Conservation (phyloP, 768 basidiomycete genomes). For the Mycena venus region DNA sequence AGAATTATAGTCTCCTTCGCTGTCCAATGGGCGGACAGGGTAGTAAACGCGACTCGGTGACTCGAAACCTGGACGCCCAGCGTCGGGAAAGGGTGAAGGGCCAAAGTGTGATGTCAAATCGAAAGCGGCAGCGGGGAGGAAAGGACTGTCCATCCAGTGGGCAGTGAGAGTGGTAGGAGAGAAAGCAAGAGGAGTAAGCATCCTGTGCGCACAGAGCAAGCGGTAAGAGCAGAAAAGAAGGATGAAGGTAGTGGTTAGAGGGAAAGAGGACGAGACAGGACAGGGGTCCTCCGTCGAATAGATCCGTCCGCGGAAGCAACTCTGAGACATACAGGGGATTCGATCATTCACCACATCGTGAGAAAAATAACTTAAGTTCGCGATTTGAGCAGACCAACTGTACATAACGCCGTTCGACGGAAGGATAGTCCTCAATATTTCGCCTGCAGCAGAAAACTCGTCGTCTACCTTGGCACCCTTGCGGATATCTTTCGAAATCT, state of each 20-base stretch:
- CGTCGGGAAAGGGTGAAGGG: background rate
- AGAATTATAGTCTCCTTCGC: background rate
- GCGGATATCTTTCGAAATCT: too few species aligned
- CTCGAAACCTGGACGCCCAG: background rate
- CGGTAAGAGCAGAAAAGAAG: background rate
- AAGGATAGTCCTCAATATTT: too few species aligned
- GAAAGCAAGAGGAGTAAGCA: conserved; percentile 6
- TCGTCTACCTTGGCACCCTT: too few species aligned
- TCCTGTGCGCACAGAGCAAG: background rate
- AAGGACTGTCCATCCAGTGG: conserved; percentile 9
- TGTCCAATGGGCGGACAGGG: background rate
- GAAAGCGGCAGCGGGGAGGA: background rate
- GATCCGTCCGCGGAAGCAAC: background rate
- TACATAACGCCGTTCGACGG: too few species aligned
- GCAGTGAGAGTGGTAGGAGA: background rate
- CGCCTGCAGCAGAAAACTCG: too few species aligned
- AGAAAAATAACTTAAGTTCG: too few species aligned
- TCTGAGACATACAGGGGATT: background rate
- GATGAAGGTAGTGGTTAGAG: background rate
- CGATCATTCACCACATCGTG: too few species aligned
- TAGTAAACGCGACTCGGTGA: background rate
- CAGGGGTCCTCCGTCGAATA: background rate
- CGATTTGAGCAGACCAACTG: too few species aligned
- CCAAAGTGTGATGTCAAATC: background rate
- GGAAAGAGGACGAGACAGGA: background rate